phyloP scores from a whole-genome alignment of 441 rosid species.

The Pelargonium myrrhifolium region DNA sequence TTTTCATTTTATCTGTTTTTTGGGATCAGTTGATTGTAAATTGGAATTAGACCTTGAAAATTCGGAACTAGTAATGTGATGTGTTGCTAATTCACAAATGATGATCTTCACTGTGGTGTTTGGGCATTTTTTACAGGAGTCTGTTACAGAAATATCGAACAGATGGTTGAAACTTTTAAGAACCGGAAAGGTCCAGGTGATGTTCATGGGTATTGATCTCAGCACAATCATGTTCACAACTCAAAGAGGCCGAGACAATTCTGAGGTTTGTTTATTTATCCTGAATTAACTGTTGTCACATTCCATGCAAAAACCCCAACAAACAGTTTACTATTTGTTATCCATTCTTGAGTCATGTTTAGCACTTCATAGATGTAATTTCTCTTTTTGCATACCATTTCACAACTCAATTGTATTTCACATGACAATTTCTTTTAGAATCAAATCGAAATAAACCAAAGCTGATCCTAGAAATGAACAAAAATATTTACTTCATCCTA shows the following conservation, averaged over 20 bases:
- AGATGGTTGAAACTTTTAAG: conserved; percentile 65
- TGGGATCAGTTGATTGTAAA: neutral
- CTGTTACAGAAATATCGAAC: conserved; percentile 53
- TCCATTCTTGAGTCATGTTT: neutral
- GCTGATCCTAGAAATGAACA: neutral
- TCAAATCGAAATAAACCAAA: neutral
- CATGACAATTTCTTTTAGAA: neutral
- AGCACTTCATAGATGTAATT: too few relatives aligned
- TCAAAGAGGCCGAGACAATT: conserved; percentile 44
- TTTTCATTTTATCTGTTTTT: neutral
- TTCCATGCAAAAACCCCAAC: neutral
- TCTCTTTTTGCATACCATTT: neutral
- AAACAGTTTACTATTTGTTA: neutral
- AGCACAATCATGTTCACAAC: conserved; percentile 78
- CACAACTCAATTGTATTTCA: neutral
- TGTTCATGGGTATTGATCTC: conserved; percentile 60
- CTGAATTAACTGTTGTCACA: neutral
- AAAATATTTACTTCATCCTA: neutral
- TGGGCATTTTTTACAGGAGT: conserved; percentile 35
- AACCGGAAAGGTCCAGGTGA: conserved; percentile 63
- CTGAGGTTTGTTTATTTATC: conserved; percentile 35
- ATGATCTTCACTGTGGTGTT: neutral
- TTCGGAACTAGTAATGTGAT: neutral
- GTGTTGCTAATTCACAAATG: neutral
- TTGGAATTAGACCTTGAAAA: neutral